phyloP scores from a whole-genome alignment of 106 monocot genomes.

The Alisma plantagoaquatica region DNA sequence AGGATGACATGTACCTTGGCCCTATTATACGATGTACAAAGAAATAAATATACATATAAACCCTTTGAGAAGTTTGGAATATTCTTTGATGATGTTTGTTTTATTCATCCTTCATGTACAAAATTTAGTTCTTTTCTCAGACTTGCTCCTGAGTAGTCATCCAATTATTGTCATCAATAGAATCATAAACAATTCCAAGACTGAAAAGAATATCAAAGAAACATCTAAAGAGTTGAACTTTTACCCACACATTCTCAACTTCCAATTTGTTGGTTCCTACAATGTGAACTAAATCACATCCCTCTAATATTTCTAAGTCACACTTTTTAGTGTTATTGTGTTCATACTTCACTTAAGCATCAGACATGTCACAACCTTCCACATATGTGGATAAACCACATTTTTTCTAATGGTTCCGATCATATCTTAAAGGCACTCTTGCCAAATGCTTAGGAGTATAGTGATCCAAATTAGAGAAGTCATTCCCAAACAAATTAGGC shows the following conservation, averaged over 20 bases:
- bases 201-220: conserved; percentile 54
- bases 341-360: conserved; percentile 26
- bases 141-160: conserved; percentile 33
- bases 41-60: too few relatives aligned
- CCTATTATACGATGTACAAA: too few relatives aligned
- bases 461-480: conserved; percentile 67
- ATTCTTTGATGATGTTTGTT: conserved; percentile 65
- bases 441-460: conserved; percentile 45
- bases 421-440: conserved; percentile 27
- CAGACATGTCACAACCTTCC: conserved; percentile 23
- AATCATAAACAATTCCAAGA: conserved; percentile 52
- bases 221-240: conserved; percentile 87
- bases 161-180: conserved; percentile 36
- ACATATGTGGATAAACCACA: conserved; percentile 8
- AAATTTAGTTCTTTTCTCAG: conserved; percentile 67
- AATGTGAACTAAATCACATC: conserved; percentile 43
- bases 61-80: too few relatives aligned
- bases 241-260: conserved; percentile 91
- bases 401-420: conserved; percentile 17
- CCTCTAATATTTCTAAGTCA: conserved; percentile 36
- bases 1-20: too few relatives aligned
- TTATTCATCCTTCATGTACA: conserved; percentile 75
- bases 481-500: conserved; percentile 56
- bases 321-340: conserved; percentile 24
- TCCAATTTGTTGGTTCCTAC: conserved; percentile 89